Conservation (phyloP, 257 asterid genomes). For the Cinchona pubescens region DNA sequence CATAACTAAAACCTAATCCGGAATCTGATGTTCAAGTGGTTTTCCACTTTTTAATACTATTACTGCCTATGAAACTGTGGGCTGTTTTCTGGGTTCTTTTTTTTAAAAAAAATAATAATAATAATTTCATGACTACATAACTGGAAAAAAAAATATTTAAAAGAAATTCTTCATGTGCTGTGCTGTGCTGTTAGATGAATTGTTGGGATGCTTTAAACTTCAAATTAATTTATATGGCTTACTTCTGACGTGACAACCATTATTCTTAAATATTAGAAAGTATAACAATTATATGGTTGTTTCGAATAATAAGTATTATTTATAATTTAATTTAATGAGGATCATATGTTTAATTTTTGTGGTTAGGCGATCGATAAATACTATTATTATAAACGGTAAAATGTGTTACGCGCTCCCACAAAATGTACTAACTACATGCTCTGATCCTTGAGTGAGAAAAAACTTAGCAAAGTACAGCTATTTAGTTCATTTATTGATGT, state of each 20-base stretch:
- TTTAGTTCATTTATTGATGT: background rate
- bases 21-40: slow-evolving; percentile 24
- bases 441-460: no score
- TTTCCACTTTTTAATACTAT: slow-evolving; percentile 11
- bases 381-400: no score
- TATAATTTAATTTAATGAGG: no score
- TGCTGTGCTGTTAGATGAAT: slow-evolving; percentile 3
- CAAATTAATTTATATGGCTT: background rate
- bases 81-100: slow-evolving; percentile 6
- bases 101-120: no score
- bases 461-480: background rate
- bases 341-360: no score
- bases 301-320: no score
- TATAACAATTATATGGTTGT: no score
- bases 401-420: no score
- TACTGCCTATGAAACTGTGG: slow-evolving; percentile 13
- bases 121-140: slow-evolving; percentile 1
- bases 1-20: background rate
- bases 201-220: background rate
- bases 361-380: no score
- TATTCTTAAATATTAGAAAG: background rate
- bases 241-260: background rate
- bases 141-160: background rate
- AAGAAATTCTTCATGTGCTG: slow-evolving; percentile 2
- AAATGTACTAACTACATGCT: no score